Base-by-base conservation (phyloP, 495 filamentous ascomycete species). In the Aspergillus campestris region DNA sequence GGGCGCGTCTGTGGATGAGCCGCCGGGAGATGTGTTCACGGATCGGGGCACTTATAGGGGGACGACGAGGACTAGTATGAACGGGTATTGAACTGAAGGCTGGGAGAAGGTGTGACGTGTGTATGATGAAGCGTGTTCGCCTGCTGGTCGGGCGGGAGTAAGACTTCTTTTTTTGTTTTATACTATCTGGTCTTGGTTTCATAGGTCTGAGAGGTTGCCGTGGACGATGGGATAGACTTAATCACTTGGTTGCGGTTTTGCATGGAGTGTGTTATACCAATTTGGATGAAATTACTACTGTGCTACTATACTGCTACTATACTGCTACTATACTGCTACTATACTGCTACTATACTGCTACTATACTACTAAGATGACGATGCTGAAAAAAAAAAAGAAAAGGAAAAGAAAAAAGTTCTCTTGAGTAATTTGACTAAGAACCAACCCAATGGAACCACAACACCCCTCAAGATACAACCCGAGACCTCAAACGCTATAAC, bases 31-130 rank as follows among this genome's bases (percentile, higher is more conserved):
- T 43, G 40, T 55, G 3, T 37, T 51, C 9, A 42, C 60, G n/a
- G 56, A 64, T 32, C 48, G 44, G 32, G 57, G 53, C 40, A 66
- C 60, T 1, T 69, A 71, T 29, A 52, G 65, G 0, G 67, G 64
- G 8, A 52, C 59, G 4, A 62, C 62, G 42, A 57, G 67, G 12
- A 69, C 65, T 6, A 64, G 64, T 40, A 36, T 63, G 36, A 40
- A 44, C 45, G 60, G 56, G 28, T 50, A 57, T 32, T 66, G 45
- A 47, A 28, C 34, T 66, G 45, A 47, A 28, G 28, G 12, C 5
- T 8, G 6, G 8, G 12, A 12, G 24, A 32, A 8, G 12, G 36
- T 40, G 43, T 50, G 51, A 24, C 4, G 18, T 24, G 18, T 24
- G 18, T 4, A 24, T 24, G 18, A 24, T 24, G 4, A 24, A 24